Percentiles rank a stretch among this genome's conserved stretches.
Conservation (phyloP, 306 rosid genomes). For the Sicyos edulis region DNA sequence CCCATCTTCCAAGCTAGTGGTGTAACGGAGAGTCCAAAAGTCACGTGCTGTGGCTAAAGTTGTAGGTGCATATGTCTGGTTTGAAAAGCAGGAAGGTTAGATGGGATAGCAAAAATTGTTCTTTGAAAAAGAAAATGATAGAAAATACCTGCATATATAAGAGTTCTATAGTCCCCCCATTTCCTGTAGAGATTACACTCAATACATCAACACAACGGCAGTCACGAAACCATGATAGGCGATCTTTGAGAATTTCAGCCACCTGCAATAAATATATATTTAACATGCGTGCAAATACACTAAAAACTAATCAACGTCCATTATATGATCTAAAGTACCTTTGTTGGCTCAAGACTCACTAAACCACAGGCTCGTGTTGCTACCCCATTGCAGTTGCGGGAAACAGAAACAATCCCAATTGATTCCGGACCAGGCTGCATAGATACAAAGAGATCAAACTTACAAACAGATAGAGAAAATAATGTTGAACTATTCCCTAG, state of each 20-base stretch:
- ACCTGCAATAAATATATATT: slow-evolving; percentile 35
- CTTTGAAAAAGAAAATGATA: neutral
- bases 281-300: neutral
- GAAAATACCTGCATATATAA: slow-evolving; percentile 80
- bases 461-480: slow-evolving; percentile 1
- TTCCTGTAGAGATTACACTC: slow-evolving; percentile 68
- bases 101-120: neutral
- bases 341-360: slow-evolving; percentile 94
- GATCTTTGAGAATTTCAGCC: slow-evolving; percentile 91
- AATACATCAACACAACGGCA: slow-evolving; percentile 76
- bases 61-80: slow-evolving; percentile 87
- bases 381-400: slow-evolving; percentile 86
- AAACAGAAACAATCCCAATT: slow-evolving; percentile 95
- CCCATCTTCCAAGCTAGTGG: slow-evolving; percentile 84
- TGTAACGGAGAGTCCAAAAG: slow-evolving; percentile 85
- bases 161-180: slow-evolving; percentile 86
- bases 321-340: slow-evolving; percentile 37
- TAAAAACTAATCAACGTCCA: neutral
- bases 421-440: slow-evolving; percentile 99
- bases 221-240: slow-evolving; percentile 84
- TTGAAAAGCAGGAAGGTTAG: neutral
- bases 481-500: neutral
- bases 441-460: neutral
- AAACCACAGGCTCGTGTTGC: slow-evolving; percentile 99
- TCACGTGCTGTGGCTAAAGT: slow-evolving; percentile 94